Base-by-base conservation (phyloP, 225 moss, liverwort and hornwort genomes). In the Straminergon stramineum region DNA sequence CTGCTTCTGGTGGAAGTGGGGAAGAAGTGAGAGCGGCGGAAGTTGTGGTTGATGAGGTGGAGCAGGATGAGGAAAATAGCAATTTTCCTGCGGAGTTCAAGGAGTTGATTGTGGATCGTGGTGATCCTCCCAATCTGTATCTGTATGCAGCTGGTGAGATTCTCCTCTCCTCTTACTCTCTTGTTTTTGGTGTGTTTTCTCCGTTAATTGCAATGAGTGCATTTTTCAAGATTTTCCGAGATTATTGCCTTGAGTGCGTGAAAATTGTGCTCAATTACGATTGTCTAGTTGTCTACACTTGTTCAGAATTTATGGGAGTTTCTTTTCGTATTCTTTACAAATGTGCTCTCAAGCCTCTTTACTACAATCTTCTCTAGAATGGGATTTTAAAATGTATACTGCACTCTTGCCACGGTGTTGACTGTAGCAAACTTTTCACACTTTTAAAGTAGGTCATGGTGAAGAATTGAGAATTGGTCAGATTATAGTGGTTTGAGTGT, bases 131-230 rank as follows among this genome's bases (percentile, higher is more conserved):
- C 77, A 93, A 95, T 35, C 60, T 87, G 26, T 88, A 90, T 80
- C 66, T 95, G 24, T 91, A 80, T 66, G 92, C 92, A 88, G 79
- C 89, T 82, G 95, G 95, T 95, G 86, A 85, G 91, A 89, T 58
- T 85, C 88, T 87, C 56, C 27, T 60, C 79, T 63, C 66, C 57
- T 71, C 43, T 27, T 90, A 68, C 45, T 89, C 32, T 9, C 26
- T 5, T 34, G 14, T 17, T 43, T 74, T 34, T 43, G 28, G 5
- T 76, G n/a, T 15, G 17, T 27, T 51, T 87, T 52, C 28, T 89
- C 83, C 48, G 31, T 76, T 7, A 19, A 55, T 75, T 83, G 34
- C 41, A 65, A 43, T 84, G 53, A 26, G 11, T 21, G 35, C 56
- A 56, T 34, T 28, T 81, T 41, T 74, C 89, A 69, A 86, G 85